Base-by-base conservation (phyloP, 1,139 yeast species). In the Suzukiozyma palmioleophila region DNA sequence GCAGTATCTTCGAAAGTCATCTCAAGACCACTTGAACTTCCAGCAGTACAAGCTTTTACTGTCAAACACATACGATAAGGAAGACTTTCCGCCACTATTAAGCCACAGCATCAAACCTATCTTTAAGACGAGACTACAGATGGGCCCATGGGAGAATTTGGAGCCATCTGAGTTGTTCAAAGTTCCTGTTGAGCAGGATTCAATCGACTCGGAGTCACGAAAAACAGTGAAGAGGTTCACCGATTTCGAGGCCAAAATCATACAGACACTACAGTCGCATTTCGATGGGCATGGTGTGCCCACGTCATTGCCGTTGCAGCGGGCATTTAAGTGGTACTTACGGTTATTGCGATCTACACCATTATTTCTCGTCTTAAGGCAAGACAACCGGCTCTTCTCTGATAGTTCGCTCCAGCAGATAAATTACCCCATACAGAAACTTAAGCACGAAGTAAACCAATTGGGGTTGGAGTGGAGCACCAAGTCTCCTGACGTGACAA, bases 291-390 rank as follows among this genome's bases (percentile, higher is more conserved):
- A 44, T 5, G 12, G 5, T n/a, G 39, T 54, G 3, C 64, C 63
- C 1, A 25, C 34, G 0, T 40, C 40, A 8, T 26, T 36, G 3
- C 32, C 47, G 11, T 27, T 43, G 5, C 40, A 41, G 18, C 54
- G 58, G 11, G 52, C 64, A 9, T 58, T 54, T 46, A 44, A 46
- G 28, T 69, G 69, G 71, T 66, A 53, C 45, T 44, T 46, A 10
- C 49, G 57, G 26, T 49, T 62, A 18, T 44, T 69, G 6, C 35
- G 44, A 3, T 35, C 46, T n/a, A 54, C 73, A 0, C 75, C 75
- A 1, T 49, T 69, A 5, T 45, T 62, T 3, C 43, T 70, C 12
- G 45, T 70, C 5, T 47, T 69, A 5, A 54, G 53, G 38, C 67
- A 64, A 41, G 49, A 48, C 25, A 55, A 62, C 30, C 43, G 57